phyloP scores from a whole-genome alignment of 768 basidiomycete genomes.

The Amylocystis lapponica region DNA sequence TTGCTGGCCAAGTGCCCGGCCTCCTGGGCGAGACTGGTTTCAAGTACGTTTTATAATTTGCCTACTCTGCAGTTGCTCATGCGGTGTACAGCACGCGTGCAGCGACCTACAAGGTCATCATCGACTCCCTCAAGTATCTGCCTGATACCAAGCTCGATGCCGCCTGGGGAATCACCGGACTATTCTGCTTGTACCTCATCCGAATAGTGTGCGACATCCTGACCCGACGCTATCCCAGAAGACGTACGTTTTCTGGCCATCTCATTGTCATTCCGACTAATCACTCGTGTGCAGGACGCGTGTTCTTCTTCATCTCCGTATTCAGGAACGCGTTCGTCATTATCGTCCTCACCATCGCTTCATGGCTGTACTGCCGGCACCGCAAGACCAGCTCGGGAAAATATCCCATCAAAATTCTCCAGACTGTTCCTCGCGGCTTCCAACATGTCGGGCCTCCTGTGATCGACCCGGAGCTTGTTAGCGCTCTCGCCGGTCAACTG shows the following conservation, averaged over 20 bases:
- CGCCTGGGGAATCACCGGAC: constrained; percentile 80
- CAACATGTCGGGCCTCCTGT: constrained; percentile 47
- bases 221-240: constrained; percentile 53
- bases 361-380: constrained; percentile 79
- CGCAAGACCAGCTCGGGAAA: constrained; percentile 51
- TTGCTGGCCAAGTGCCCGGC: constrained; percentile 81
- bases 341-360: constrained; percentile 77
- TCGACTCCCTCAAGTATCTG: constrained; percentile 86
- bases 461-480: constrained; percentile 47
- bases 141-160: constrained; percentile 72
- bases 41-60: constrained; percentile 45
- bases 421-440: constrained; percentile 81
- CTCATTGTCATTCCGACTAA: neutral
- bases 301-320: constrained; percentile 75
- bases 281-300: constrained; percentile 43
- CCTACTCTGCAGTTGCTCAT: neutral
- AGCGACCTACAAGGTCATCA: constrained; percentile 81
- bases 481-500: constrained; percentile 67
- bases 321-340: constrained; percentile 85
- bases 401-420: constrained; percentile 81
- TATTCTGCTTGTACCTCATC: constrained; percentile 65
- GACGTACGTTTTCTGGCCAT: constrained; percentile 34
- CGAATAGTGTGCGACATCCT: constrained; percentile 49
- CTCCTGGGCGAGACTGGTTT: constrained; percentile 86
- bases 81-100: constrained; percentile 63